Base-by-base conservation (phyloP, 2,329 filamentous ascomycete genomes). In the Colletotrichum sp. region DNA sequence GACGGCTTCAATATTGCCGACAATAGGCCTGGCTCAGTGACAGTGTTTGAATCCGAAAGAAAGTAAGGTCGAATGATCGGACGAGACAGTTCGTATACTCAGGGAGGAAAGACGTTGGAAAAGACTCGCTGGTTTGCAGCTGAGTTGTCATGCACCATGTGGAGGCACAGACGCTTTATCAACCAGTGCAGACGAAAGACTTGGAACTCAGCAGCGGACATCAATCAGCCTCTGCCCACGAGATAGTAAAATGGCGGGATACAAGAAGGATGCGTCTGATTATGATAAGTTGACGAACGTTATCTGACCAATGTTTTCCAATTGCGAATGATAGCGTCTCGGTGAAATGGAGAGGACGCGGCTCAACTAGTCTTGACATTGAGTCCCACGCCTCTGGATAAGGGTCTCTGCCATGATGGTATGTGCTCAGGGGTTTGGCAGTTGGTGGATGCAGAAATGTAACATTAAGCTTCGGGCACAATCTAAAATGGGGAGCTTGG, bases 281-380 rank as follows among this genome's bases (percentile, higher is more conserved):
- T n/a, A 52, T 52, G 44, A 52, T 52, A 52, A 52, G 44, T 52
- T 22, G n/a, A 52, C n/a, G n/a, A 52, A 22, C 44, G n/a, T 6
- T n/a, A 13, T 52, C n/a, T 25, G 28, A 2, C 66, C 66, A 68
- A 68, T 68, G 30, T 28, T 6, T 8, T 22, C 13, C 19, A 57
- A 68, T 68, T 59, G 66, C 52, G 66, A 68, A 13, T 11, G 27
- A 52, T 52, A 52, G 44, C n/a, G 19, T 44, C 27, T 59, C 11
- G 22, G 55, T 34, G 30, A 44, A 1, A 59, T 25, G 12, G 30
- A 44, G 15, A 6, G 4, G n/a, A 4, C 5, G 28, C n/a, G 65
- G 65, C 13, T 28, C 27, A 5, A 12, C 25, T 11, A 16, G 44
- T n/a, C 22, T 16, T 32, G 63, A 55, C 8, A 67, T 16, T 16